Base-by-base conservation (phyloP, 345 rosid genomes). In the Populus ilicifolia region DNA sequence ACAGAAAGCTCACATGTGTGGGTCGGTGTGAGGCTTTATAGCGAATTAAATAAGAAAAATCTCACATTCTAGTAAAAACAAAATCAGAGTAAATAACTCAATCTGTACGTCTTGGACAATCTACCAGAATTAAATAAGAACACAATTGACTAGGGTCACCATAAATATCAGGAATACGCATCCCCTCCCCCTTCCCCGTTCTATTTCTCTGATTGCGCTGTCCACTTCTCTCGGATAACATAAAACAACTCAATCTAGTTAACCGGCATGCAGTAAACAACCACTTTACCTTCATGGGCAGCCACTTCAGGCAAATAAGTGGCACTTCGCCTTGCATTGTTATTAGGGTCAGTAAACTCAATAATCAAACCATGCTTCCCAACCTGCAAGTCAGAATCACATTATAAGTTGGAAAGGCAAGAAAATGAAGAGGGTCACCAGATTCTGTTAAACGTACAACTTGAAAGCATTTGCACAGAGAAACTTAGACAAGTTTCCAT, bases 231-330 rank as follows among this genome's bases (percentile, higher is more conserved):
- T 54, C 13, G 0, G 13, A n/a, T 56, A n/a, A 56, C 63, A 9
- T n/a, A 56, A 56, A 56, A 54, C 23, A n/a, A 0, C 23, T 9
- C 14, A n/a, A 59, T 59, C 63, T n/a, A 59, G 62, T 56, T 56
- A 18, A 1, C 10, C 2, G 20, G n/a, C 59, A 52, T 52, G 8
- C 23, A 52, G 20, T 52, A 18, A 20, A 52, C 23, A 52, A 52
- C 8, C 1, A 18, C 7, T 20, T 44, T 83, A 91, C 99, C 98
- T 96, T 96, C 99, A 76, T 93, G 94, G 69, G 97, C 97, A 79
- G 99, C 89, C 73, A 96, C 98, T 82, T 96, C 99, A 72, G 99
- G 99, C 87, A 96, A 78, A 79, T 96, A 96, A 48, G 99, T 96
- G 64, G 98, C 99, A 76, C 88, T 96, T 73, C 96, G 89, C 87